Evolutionary conservation across 2,329 filamentous ascomycete species (phyloP), one percentile per base, ranked within the genome.

Genomic region (Sporothrix protearum): DNA sequence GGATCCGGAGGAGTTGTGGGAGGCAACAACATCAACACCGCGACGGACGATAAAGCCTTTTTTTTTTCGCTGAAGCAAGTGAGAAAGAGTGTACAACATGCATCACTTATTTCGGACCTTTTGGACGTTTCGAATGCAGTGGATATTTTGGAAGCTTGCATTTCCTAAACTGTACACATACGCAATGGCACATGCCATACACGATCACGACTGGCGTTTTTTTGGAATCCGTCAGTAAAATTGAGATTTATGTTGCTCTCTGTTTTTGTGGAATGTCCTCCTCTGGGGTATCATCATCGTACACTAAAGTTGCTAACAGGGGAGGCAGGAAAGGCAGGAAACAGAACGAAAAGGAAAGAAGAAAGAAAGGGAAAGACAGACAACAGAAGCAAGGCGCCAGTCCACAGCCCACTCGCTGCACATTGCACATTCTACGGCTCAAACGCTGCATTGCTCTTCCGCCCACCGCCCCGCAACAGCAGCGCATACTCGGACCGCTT

Each of bases 401-500:
- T 14, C 49, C 42, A 6, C 42, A 47, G 19, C 42, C 9, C 22
- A 3, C n/a, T 12, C 7, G n/a, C n/a, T 9, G 49, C n/a, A 4
- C 59, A 39, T 22, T 47, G 42, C 33, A 19, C 33, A 19, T 14
- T 14, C 55, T 36, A 10, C 28, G 12, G 47, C 49, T 74, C 74
- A 49, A 77, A 77, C 1, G 77, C 76, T 4, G 77, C 76, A 14
- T 76, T 75, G 66, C 76, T 77, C 71, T 74, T 73, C 61, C 75
- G 74, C 70, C 76, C 76, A 36, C 79, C 77, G 28, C 80, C 77
- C 69, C 77, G 78, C 73, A 82, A 72, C 73, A 81, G 76, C 25
- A 78, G 74, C 28, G 76, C 78, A 69, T 84, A 83, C 73, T 83
- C 82, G 42, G 77, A 78, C 61, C 82, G 77, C 76, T 79, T 82